Evolutionary conservation across 2,329 filamentous ascomycete species (phyloP), one percentile per base, ranked within the genome.

Genomic region (Fusarium mexicanum): DNA sequence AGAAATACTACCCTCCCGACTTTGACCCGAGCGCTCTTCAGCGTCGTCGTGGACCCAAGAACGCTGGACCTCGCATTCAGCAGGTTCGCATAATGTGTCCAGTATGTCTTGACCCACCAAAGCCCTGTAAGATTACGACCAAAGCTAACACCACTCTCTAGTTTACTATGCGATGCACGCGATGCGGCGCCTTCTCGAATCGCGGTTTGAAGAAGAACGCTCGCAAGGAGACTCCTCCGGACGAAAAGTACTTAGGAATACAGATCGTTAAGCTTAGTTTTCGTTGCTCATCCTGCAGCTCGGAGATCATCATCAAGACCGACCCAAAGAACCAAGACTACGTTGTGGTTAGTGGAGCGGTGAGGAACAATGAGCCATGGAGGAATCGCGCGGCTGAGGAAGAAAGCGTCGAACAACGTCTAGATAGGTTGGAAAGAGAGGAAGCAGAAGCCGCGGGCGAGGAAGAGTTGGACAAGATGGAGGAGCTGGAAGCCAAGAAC

Each of bases 241-340:
- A 96, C 26, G 93, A 98, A 78, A 93, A 92, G 76, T 99, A 99
- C 85, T 90, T 98, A 53, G 90, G 90, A 97, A 73, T 96, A 13
- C 61, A 66, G 22, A 37, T 67, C 5, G 50, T 53, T 6, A 53
- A 53, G 12, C 50, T 53, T 22, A 53, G 50, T 53, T 53, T 53
- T 5, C 89, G 94, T 13, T 98, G 96, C 84, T 97, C 95, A 40
- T 86, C 94, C 54, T 98, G 96, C 84, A 91, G 88, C 48, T 91
- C 90, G 48, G 94, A 98, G 80, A 98, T 98, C 76, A 95, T 94
- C 0, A 97, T 98, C 86, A 92, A 93, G 73, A 98, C 96, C 0
- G 96, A 99, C 77, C 96, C 96, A 0, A 97, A 97, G 83, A 95
- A 95, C 79, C 94, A 95, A 87, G 96, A 98, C 81, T 99, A 98